phyloP scores from a whole-genome alignment of 805 yeast species.

The Pichia occidentalis region DNA sequence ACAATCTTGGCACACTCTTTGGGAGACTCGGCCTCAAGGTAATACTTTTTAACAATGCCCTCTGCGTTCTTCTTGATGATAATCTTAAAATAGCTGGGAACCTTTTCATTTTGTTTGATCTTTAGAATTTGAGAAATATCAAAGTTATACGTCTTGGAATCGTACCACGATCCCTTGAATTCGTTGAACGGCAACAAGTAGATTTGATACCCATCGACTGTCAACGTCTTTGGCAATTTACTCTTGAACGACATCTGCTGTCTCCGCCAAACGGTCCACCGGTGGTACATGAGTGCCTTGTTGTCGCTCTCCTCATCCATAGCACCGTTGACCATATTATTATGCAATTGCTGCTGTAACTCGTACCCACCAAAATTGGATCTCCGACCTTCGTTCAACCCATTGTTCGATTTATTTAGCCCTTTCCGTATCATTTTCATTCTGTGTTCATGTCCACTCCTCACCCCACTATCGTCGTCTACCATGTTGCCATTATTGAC shows the following conservation, averaged over 20 bases:
- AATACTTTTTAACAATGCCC: slow-evolving; percentile 73
- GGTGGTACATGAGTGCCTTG: slow-evolving; percentile 45
- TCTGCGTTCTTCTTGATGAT: slow-evolving; percentile 53
- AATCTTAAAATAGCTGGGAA: slow-evolving; percentile 75
- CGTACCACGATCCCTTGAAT: slow-evolving; percentile 54
- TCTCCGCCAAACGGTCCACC: slow-evolving; percentile 83
- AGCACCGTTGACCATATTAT: neutral
- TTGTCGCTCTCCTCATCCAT: slow-evolving; percentile 4
- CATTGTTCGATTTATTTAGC: too few relatives aligned
- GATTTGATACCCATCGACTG: slow-evolving; percentile 91
- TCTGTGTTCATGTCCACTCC: too few relatives aligned
- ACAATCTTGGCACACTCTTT: slow-evolving; percentile 70
- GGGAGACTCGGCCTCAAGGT: slow-evolving; percentile 65
- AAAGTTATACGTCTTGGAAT: slow-evolving; percentile 74
- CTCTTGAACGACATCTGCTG: slow-evolving; percentile 79
- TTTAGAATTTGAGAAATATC: slow-evolving; percentile 72
- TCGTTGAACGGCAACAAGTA: slow-evolving; percentile 85
- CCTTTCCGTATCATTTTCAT: too few relatives aligned
- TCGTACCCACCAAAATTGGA: too few relatives aligned
- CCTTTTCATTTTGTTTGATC: slow-evolving; percentile 69
- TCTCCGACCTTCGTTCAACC: too few relatives aligned
- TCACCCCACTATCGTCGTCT: neutral
- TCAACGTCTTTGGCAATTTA: slow-evolving; percentile 74
- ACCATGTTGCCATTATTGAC: neutral
- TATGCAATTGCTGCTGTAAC: slow-evolving; percentile 3